Evolutionary conservation across 176 grass and related monocot species (phyloP).

Genomic region (Oryza rufipogon): DNA sequence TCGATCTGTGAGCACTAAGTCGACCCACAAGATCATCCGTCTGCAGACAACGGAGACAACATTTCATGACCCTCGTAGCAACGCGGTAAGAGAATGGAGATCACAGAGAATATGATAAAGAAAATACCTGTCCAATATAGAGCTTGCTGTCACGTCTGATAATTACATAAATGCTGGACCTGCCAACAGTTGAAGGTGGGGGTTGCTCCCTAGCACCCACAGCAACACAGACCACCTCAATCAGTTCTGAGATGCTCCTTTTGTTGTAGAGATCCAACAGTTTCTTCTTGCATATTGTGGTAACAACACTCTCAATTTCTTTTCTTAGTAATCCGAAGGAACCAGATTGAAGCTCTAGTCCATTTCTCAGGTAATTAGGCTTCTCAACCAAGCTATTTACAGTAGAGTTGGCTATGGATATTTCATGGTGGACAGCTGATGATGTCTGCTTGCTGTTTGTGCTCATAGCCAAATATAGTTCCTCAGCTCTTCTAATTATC

Average conservation of each 20-base stretch:
- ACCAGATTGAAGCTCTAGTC: constrained; percentile 31
- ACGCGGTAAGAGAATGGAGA: neutral
- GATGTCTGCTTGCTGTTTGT: constrained; percentile 34
- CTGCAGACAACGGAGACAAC: constrained; percentile 51
- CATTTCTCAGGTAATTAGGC: constrained; percentile 33
- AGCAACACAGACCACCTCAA: constrained; percentile 58
- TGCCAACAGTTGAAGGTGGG: constrained; percentile 87
- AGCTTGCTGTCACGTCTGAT: constrained; percentile 76
- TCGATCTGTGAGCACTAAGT: constrained; percentile 66
- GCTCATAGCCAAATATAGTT: constrained; percentile 64
- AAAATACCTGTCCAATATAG: constrained; percentile 88
- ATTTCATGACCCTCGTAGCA: neutral
- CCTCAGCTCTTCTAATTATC: constrained; percentile 78
- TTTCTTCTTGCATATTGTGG: constrained; percentile 68
- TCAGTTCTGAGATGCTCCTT: constrained; percentile 49
- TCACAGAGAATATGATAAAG: neutral
- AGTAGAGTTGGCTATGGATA: constrained; percentile 6
- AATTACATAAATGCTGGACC: constrained; percentile 80
- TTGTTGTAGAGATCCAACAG: constrained; percentile 63
- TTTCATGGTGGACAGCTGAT: neutral
- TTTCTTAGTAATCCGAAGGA: constrained; percentile 37
- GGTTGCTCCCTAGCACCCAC: constrained; percentile 83
- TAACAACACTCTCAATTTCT: constrained; percentile 72
- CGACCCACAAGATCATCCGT: constrained; percentile 91
- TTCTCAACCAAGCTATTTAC: constrained; percentile 40